Base-by-base conservation (phyloP, 2,329 filamentous ascomycete genomes). In the Colletotrichum liriopes region DNA sequence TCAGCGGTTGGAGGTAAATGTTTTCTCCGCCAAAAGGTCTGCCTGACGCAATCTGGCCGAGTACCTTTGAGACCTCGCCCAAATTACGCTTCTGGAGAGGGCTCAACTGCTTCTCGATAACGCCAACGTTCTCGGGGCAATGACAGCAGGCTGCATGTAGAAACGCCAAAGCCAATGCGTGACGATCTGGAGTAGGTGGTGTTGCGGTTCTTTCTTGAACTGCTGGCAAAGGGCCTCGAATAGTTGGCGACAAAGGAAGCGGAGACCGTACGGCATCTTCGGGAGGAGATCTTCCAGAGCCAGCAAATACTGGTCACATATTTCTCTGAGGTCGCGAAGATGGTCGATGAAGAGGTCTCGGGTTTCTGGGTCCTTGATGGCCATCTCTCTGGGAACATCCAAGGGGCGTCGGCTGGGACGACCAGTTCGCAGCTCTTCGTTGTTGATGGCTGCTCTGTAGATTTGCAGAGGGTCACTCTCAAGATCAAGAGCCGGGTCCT, bases 391-490 rank as follows among this genome's bases (percentile, higher is more conserved):
- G 0, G 94, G 93, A 43, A 99, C 92, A 76, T 98, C 95, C 18
- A 94, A 90, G 43, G 92, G 93, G 74, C 96, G 90, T 61, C 89
- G 90, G 80, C 95, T 98, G 26, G 94, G 91, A 75, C 91, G 91
- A 5, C 96, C 96, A 0, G 96, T 99, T 23, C 94, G 92, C 32
- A 99, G 90, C 83, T 99, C 96, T 82, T 98, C 96, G 77, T 99
- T 98, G 84, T 97, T 98, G 84, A 99, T 97, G 18, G 94, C 92
- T 6, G 95, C 96, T 52, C 94, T 91, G 83, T 99, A 98, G 69
- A 99, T 99, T 77, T 98, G 96, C 86, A 98, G 93, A 0, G 96
- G 96, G 79, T 99, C 96, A 80, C 96, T 98, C 82, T 99, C 96
- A 35, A 99, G 87, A 80, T 99, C 96, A 43, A 99, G 86, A 6